These are phyloP conservation scores for Phoma herbarum DNA, from an alignment of 2,329 filamentous ascomycete genomes.

Conservation along the genomic window DNA sequence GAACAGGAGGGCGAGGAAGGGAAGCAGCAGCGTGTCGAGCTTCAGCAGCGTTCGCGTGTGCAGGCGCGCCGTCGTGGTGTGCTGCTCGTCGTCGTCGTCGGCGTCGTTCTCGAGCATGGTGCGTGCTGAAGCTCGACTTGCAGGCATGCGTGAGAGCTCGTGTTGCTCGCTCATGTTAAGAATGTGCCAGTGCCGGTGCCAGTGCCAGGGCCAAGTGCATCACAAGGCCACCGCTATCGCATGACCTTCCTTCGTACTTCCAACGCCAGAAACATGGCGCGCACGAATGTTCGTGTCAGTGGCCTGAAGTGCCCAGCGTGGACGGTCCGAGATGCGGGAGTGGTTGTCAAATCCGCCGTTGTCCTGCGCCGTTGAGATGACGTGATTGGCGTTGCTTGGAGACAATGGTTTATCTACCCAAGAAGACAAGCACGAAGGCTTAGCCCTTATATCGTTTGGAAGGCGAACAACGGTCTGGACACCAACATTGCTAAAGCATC, in stretches of 20 bases:
- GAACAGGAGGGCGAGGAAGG: constrained; percentile 62
- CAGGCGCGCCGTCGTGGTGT: constrained; percentile 22
- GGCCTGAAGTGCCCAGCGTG: not conserved
- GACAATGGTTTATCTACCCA: no score
- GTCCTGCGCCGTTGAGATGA: not conserved
- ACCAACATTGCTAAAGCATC: no score
- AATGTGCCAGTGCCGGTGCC: constrained; percentile 2
- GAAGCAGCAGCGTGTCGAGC: constrained; percentile 60
- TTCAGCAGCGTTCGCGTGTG: constrained; percentile 55
- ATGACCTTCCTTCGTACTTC: constrained; percentile 13
- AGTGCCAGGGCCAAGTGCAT: constrained; percentile 9
- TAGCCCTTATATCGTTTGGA: no score
- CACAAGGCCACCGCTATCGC: constrained; percentile 11
- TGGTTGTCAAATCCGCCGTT: not conserved
- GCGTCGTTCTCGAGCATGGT: constrained; percentile 14
- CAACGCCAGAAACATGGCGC: constrained; percentile 1
- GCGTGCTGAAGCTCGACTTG: constrained; percentile 1
- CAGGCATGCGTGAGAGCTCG: constrained; percentile 14
- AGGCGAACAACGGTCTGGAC: no score
- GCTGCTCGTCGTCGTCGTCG: constrained; percentile 15
- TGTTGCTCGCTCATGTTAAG: constrained; percentile 11
- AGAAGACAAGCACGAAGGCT: no score
- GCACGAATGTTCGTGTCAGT: not conserved
- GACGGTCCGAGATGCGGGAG: not conserved
- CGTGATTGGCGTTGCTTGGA: not conserved